A percentile compares a stretch with the other conserved stretches of the same genome.
phyloP scores from a whole-genome alignment of 1,284 basidiomycete species.

The Wallemia mellicola region DNA sequence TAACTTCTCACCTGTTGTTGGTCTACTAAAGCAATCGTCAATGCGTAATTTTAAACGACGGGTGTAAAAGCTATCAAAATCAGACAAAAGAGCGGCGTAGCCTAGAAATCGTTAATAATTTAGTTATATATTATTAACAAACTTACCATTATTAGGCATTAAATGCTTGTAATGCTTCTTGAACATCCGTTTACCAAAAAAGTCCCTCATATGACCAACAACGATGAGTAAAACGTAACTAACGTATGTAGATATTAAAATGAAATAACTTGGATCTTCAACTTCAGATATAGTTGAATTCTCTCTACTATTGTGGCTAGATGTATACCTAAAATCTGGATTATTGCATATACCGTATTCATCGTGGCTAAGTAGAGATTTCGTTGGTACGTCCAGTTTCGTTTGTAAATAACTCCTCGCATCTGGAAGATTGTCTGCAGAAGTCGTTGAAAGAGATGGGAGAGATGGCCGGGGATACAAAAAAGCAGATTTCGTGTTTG shows the following conservation, averaged over 20 bases:
- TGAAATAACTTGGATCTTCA: constrained; percentile 62
- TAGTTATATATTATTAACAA: too few species aligned
- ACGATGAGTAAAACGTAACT: constrained; percentile 65
- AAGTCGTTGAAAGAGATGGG: not conserved
- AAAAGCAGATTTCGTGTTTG: not conserved
- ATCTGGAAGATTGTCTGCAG: not conserved
- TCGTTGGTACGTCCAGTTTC: not conserved
- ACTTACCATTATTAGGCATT: constrained; percentile 43
- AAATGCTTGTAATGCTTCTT: constrained; percentile 46
- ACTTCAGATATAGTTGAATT: constrained; percentile 18
- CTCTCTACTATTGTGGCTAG: not conserved
- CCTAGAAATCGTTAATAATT: constrained; percentile 17
- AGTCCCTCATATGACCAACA: constrained; percentile 79
- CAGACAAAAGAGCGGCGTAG: constrained; percentile 84
- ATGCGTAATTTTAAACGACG: constrained; percentile 76
- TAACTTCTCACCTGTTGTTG: constrained; percentile 26
- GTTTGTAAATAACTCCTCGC: not conserved
- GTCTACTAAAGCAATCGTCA: constrained; percentile 84
- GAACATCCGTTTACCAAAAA: constrained; percentile 60
- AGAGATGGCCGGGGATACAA: not conserved
- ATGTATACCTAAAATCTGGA: not conserved
- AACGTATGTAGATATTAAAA: constrained; percentile 70
- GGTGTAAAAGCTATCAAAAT: constrained; percentile 98
- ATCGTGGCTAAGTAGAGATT: not conserved
- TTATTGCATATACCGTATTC: constrained; percentile 1